These are phyloP conservation scores for Alectoria sarmentosa DNA, from an alignment of 495 filamentous ascomycete genomes.

Conservation along the genomic window DNA sequence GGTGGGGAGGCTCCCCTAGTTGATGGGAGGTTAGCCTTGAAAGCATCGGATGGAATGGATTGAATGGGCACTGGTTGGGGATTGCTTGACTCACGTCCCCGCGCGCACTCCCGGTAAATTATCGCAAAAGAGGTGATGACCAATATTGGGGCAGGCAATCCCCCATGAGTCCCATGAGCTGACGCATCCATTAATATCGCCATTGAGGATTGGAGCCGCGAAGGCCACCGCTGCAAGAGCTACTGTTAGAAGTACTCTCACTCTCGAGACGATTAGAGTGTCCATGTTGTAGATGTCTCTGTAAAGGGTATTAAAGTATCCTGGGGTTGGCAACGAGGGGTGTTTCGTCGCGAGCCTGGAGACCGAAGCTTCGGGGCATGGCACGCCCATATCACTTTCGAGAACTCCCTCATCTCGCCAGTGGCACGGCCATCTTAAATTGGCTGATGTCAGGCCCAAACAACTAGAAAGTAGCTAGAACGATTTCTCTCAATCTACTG, in stretches of 20 bases:
- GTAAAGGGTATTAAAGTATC: not conserved
- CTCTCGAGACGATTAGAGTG: not conserved
- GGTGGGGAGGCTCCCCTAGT: not conserved
- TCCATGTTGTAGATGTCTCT: not conserved
- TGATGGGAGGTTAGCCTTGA: not conserved
- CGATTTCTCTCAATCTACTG: not conserved
- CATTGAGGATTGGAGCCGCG: not conserved
- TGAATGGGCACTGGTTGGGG: not conserved
- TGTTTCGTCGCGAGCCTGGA: not conserved
- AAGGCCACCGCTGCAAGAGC: not conserved
- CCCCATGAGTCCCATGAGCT: not conserved
- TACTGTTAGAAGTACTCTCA: not conserved
- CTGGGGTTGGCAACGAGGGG: not conserved
- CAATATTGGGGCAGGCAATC: not conserved
- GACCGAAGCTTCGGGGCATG: not conserved
- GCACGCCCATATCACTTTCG: not conserved
- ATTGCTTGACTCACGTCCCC: not conserved
- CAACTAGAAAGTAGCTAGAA: not conserved
- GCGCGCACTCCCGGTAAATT: constrained; percentile 8
- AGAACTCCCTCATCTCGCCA: not conserved
- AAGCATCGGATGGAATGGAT: not conserved
- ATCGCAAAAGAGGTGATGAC: constrained; percentile 2
- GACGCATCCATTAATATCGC: not conserved
- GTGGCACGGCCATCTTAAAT: too few species aligned
- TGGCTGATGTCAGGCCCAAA: not conserved